Evolutionary conservation across 768 basidiomycete species (phyloP).

Genomic region (Collybiopsis confluens): DNA sequence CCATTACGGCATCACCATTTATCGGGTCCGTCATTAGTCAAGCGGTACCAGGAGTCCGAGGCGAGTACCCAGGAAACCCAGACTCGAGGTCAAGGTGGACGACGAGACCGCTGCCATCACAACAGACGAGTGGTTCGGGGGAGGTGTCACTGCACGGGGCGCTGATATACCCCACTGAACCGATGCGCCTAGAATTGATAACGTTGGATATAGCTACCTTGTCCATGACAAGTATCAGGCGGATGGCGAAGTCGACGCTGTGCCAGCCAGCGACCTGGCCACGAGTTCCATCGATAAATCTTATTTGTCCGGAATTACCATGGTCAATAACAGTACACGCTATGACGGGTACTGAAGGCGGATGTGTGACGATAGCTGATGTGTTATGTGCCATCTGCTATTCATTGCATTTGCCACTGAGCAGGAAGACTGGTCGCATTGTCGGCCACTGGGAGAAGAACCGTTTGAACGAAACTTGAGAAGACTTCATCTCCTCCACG

Average conservation of each 20-base stretch:
- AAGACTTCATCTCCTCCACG: neutral
- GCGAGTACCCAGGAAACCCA: neutral
- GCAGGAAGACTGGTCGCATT: neutral
- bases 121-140: neutral
- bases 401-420: neutral
- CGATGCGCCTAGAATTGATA: neutral
- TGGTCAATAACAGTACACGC: neutral
- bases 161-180: neutral
- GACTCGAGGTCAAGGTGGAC: neutral
- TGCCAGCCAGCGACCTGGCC: neutral
- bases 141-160: neutral
- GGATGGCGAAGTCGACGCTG: neutral
- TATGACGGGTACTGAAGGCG: neutral
- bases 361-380: conserved; percentile 1
- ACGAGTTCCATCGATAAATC: neutral
- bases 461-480: neutral
- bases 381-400: neutral
- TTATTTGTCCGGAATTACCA: neutral
- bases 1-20: neutral
- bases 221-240: neutral
- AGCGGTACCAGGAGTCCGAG: neutral
- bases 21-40: conserved; percentile 1
- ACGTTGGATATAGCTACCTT: neutral
- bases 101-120: neutral
- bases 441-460: neutral